Percentiles rank a stretch among this genome's conserved stretches.
Conservation (phyloP, 306 rosid genomes). For the Purshia tridentata region DNA sequence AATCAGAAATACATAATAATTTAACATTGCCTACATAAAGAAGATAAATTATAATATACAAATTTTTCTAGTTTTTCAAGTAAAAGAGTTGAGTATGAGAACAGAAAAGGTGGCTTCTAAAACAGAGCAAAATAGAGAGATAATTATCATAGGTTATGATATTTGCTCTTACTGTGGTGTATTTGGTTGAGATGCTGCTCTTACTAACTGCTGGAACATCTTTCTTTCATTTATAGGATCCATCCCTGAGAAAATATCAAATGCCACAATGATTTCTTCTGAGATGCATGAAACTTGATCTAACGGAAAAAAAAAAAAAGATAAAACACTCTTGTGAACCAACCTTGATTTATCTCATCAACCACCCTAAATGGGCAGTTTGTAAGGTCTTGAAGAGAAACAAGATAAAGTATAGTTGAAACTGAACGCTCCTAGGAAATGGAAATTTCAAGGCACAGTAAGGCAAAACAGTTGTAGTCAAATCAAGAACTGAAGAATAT, state of each 20-base stretch:
- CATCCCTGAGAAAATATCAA: constrained; percentile 61
- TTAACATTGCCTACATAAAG: no score
- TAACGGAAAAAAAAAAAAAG: neutral
- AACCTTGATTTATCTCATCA: constrained; percentile 98
- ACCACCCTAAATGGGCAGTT: constrained; percentile 97
- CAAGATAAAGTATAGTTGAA: constrained; percentile 94
- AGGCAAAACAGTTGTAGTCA: constrained; percentile 1
- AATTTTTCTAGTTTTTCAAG: neutral
- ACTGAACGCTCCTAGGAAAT: constrained; percentile 78
- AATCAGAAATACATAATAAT: no score
- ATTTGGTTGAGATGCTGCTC: constrained; percentile 94
- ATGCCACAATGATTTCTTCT: constrained; percentile 13
- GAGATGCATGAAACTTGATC: neutral
- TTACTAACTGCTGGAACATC: constrained; percentile 97
- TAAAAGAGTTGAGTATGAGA: neutral
- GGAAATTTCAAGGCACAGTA: constrained; percentile 21
- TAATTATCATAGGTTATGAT: neutral
- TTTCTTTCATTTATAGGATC: constrained; percentile 97
- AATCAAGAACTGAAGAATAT: constrained; percentile 20
- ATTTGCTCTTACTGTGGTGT: constrained; percentile 79
- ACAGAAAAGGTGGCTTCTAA: neutral
- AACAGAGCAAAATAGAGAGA: neutral
- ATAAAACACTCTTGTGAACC: constrained; percentile 25
- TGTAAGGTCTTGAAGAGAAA: constrained; percentile 95
- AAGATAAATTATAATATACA: neutral